Evolutionary conservation across 1,139 yeast species (phyloP).

Genomic region (Dujonia santamariae): DNA sequence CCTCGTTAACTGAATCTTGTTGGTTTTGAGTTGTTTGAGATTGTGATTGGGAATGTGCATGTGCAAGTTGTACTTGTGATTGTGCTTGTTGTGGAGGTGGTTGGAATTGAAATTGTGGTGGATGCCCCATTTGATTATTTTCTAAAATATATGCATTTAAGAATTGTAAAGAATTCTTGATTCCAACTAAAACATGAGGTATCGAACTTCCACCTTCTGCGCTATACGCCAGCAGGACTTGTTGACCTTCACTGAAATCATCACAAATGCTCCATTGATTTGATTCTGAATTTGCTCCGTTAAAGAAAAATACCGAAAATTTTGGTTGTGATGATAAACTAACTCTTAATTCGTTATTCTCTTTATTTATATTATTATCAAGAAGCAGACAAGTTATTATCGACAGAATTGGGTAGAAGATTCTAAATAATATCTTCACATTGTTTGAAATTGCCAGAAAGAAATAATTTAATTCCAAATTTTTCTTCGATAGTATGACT

Average conservation of each 20-base stretch:
- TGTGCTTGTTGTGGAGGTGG: not conserved
- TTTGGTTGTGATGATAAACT: conserved; percentile 61
- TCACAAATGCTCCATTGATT: conserved; percentile 84
- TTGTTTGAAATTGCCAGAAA: conserved; percentile 67
- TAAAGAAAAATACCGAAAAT: conserved; percentile 68
- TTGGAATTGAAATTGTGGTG: conserved; percentile 14
- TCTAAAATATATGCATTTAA: conserved; percentile 55
- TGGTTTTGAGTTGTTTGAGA: not conserved
- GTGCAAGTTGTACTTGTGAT: conserved; percentile 5
- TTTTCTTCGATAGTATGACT: conserved; percentile 64
- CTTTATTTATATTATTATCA: conserved; percentile 43
- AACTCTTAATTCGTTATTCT: conserved; percentile 50
- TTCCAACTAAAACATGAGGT: conserved; percentile 57
- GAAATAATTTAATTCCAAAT: conserved; percentile 70
- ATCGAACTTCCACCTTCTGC: conserved; percentile 50
- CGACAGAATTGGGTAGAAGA: conserved; percentile 58
- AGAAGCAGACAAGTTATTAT: conserved; percentile 46
- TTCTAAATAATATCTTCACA: conserved; percentile 64
- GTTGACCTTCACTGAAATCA: conserved; percentile 79
- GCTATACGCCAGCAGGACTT: conserved; percentile 62
- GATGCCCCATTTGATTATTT: conserved; percentile 18
- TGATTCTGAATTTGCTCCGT: conserved; percentile 45
- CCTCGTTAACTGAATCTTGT: not conserved
- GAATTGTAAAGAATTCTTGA: conserved; percentile 48
- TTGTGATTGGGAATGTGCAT: conserved; percentile 6